Evolutionary conservation across 2,329 filamentous ascomycete species (phyloP).

Genomic region (Tympanopsis confertula): DNA sequence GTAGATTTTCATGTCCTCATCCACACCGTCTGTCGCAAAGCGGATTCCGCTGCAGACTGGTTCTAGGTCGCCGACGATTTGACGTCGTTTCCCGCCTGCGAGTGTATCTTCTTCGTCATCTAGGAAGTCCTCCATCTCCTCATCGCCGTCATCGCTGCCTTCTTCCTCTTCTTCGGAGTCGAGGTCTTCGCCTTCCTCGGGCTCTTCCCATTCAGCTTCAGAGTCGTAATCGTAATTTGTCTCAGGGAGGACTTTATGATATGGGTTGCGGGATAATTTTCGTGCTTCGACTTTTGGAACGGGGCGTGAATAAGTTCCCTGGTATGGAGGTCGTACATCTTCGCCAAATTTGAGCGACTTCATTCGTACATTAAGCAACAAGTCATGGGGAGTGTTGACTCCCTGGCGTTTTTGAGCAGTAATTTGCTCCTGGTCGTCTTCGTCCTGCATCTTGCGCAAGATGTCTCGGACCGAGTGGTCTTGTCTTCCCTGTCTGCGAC

Average conservation of each 20-base stretch:
- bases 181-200: conserved; percentile 29
- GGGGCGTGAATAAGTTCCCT: conserved; percentile 44
- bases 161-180: conserved; percentile 50
- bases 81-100: conserved; percentile 37
- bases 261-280: conserved; percentile 40
- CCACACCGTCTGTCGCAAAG: conserved; percentile 38
- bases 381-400: conserved; percentile 15
- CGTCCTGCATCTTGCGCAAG: too few relatives aligned
- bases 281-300: conserved; percentile 23
- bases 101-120: conserved; percentile 45
- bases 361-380: conserved; percentile 35
- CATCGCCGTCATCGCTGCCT: conserved; percentile 53
- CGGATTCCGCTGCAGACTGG: conserved; percentile 37
- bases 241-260: conserved; percentile 34
- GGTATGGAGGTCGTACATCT: conserved; percentile 51
- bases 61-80: conserved; percentile 41
- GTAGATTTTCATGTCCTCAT: conserved; percentile 22
- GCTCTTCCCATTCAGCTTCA: conserved; percentile 29
- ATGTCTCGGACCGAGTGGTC: neutral
- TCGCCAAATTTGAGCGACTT: conserved; percentile 48
- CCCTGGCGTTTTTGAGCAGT: neutral
- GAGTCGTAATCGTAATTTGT: conserved; percentile 57
- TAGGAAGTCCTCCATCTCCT: conserved; percentile 57
- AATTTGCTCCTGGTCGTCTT: neutral
- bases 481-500: neutral